Conservation (phyloP, 2,329 filamentous ascomycete genomes). For the Catunica adiposa region DNA sequence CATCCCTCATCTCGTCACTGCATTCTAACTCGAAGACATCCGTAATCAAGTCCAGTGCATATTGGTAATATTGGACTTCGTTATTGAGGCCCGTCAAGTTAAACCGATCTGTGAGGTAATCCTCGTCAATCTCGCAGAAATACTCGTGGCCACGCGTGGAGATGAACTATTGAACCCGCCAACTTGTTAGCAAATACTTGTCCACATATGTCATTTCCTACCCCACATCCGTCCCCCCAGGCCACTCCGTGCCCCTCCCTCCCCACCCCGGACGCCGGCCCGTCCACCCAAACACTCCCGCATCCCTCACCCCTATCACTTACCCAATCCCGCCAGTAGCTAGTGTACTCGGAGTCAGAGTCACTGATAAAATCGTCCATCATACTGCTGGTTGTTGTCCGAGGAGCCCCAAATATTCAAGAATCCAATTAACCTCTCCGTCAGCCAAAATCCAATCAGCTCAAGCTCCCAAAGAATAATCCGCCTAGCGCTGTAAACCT, state of each 20-base stretch:
- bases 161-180: slow-evolving; percentile 54
- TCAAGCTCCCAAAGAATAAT: too few relatives aligned
- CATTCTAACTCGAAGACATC: slow-evolving; percentile 98
- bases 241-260: too few relatives aligned
- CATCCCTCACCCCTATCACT: slow-evolving; percentile 25
- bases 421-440: too few relatives aligned
- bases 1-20: slow-evolving; percentile 94
- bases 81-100: slow-evolving; percentile 94
- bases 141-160: slow-evolving; percentile 96
- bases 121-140: slow-evolving; percentile 98
- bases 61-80: slow-evolving; percentile 97
- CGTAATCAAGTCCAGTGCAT: slow-evolving; percentile 91
- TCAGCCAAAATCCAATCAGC: too few relatives aligned
- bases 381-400: slow-evolving; percentile 17
- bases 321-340: slow-evolving; percentile 99
- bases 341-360: slow-evolving; percentile 96
- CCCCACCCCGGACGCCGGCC: neutral
- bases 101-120: slow-evolving; percentile 95
- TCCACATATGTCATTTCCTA: neutral
- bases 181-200: neutral
- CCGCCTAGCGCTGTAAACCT: too few relatives aligned
- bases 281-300: neutral
- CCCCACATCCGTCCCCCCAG: neutral
- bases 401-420: too few relatives aligned
- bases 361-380: slow-evolving; percentile 99